A percentile compares a stretch with the other conserved stretches of the same genome.
phyloP scores from a whole-genome alignment of 768 basidiomycete genomes.

The Lyophyllum decastes region DNA sequence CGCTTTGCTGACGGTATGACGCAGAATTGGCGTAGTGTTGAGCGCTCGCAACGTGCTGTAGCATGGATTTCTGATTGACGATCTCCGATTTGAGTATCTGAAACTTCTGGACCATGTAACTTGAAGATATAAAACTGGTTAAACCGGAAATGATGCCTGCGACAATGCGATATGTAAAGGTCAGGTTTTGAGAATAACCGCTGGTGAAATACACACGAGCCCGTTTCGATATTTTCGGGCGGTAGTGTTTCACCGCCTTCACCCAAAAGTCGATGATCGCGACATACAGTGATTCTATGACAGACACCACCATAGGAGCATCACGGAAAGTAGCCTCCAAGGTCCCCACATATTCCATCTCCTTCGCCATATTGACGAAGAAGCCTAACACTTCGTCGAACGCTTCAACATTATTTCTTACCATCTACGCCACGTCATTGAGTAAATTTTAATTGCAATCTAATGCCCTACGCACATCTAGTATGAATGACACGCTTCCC shows the following conservation, averaged over 20 bases:
- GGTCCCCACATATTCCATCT: background rate
- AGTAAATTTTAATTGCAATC: background rate
- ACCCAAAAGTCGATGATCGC: slow-evolving; percentile 12
- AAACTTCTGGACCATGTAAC: slow-evolving; percentile 4
- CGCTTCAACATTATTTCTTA: background rate
- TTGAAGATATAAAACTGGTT: background rate
- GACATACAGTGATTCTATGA: slow-evolving; percentile 5
- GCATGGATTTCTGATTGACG: background rate
- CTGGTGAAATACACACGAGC: background rate
- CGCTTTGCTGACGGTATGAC: background rate
- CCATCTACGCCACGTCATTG: background rate
- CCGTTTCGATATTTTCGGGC: background rate
- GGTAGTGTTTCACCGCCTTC: slow-evolving; percentile 7
- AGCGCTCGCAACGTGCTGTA: slow-evolving; percentile 1
- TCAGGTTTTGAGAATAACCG: background rate
- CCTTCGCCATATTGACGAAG: slow-evolving; percentile 6
- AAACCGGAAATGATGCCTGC: background rate
- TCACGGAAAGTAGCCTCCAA: background rate
- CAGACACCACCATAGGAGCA: background rate
- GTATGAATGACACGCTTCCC: slow-evolving; percentile 5
- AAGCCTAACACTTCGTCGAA: slow-evolving; percentile 4
- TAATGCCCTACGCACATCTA: background rate
- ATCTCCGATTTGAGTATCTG: background rate
- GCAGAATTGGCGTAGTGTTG: background rate
- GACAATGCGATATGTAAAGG: background rate